phyloP scores from a whole-genome alignment of 352 stramenopile species.

The Globisporangium mamillatum region DNA sequence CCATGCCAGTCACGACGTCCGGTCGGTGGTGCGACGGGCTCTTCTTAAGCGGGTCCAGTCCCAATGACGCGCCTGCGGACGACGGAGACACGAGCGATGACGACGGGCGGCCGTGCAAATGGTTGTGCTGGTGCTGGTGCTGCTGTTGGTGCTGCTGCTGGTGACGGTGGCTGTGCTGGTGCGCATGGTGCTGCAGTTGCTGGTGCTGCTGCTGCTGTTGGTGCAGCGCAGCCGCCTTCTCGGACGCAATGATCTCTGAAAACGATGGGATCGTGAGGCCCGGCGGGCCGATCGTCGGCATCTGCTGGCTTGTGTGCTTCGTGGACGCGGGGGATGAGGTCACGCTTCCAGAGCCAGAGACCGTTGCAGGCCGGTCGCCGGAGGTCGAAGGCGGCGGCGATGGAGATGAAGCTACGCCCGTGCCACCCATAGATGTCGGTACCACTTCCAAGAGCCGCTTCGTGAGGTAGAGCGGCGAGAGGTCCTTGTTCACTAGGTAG shows the following conservation, averaged over 20 bases:
- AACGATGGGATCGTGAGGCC: slow-evolving; percentile 21
- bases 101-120: slow-evolving; percentile 7
- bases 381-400: slow-evolving; percentile 20
- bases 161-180: slow-evolving; percentile 23
- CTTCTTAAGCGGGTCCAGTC: slow-evolving; percentile 12
- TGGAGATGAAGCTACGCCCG: slow-evolving; percentile 30
- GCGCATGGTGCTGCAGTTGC: slow-evolving; percentile 25
- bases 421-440: slow-evolving; percentile 34
- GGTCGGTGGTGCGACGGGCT: slow-evolving; percentile 1
- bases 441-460: slow-evolving; percentile 76
- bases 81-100: neutral
- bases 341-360: slow-evolving; percentile 5
- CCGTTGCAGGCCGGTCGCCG: neutral
- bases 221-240: slow-evolving; percentile 14
- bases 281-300: slow-evolving; percentile 18
- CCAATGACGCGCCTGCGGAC: neutral
- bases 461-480: slow-evolving; percentile 69
- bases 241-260: slow-evolving; percentile 21
- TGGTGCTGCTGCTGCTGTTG: slow-evolving; percentile 22
- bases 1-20: slow-evolving; percentile 2
- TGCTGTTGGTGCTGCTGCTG: slow-evolving; percentile 30
- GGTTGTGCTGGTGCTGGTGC: slow-evolving; percentile 23
- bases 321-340: slow-evolving; percentile 17
- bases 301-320: slow-evolving; percentile 10
- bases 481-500: slow-evolving; percentile 86